These are phyloP conservation scores for Solanum ahanhuiri DNA, from an alignment of 257 asterid genomes.

Conservation along the genomic window DNA sequence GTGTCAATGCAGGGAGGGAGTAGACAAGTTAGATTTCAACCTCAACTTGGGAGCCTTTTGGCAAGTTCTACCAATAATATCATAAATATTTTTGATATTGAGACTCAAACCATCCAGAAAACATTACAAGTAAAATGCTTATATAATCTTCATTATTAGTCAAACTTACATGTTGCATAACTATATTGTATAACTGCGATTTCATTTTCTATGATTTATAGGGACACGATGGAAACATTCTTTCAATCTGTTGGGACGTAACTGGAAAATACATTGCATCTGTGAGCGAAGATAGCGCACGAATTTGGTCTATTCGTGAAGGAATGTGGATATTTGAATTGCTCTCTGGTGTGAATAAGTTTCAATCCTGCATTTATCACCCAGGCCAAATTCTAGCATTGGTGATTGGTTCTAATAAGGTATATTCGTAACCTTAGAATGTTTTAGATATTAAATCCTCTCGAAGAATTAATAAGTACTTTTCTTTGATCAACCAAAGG, in stretches of 20 bases:
- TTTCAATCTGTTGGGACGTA: not conserved
- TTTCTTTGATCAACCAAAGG: no score
- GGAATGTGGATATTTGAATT: not conserved
- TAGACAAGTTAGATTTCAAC: not conserved
- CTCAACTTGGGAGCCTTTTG: not conserved
- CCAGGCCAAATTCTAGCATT: not conserved
- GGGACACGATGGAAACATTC: not conserved
- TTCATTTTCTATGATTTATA: not conserved
- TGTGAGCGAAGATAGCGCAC: not conserved
- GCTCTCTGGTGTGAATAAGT: not conserved
- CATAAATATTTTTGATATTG: not conserved
- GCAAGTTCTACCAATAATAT: not conserved
- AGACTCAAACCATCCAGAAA: not conserved
- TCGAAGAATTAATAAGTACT: no score
- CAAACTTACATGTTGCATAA: not conserved
- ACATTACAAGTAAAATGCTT: not conserved
- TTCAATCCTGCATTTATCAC: not conserved
- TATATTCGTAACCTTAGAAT: not conserved
- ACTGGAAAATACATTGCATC: not conserved
- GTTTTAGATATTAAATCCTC: no score
- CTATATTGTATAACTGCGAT: not conserved
- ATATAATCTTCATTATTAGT: not conserved
- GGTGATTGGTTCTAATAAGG: not conserved
- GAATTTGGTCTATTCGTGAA: not conserved
- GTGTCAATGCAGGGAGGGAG: not conserved